Evolutionary conservation across 176 grass and related monocot genomes (phyloP).

Genomic region (Ampelocalamus luodianensis): DNA sequence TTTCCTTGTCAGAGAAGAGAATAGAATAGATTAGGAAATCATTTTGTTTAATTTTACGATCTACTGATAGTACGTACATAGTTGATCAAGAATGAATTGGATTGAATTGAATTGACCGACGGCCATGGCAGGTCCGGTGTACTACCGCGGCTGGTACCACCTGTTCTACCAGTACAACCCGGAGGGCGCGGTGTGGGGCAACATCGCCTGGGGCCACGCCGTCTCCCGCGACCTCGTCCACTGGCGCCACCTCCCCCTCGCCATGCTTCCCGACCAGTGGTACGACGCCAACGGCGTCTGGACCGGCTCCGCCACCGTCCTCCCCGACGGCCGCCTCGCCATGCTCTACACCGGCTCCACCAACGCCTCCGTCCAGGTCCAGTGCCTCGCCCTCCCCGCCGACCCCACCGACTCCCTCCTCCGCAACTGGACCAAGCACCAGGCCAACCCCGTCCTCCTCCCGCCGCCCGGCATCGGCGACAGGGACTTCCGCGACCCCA

Average conservation of each 20-base stretch:
- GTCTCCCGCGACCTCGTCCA: constrained; percentile 65
- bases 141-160: constrained; percentile 90
- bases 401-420: constrained; percentile 71
- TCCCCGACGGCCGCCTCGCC: constrained; percentile 59
- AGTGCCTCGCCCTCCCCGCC: constrained; percentile 71
- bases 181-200: constrained; percentile 76
- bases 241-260: constrained; percentile 81
- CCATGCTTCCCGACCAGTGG: constrained; percentile 83
- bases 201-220: constrained; percentile 88
- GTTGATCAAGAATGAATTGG: too few species aligned
- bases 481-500: constrained; percentile 85
- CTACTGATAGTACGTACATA: too few species aligned
- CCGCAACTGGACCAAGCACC: constrained; percentile 68
- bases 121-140: constrained; percentile 47
- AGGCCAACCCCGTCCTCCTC: constrained; percentile 64
- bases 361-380: constrained; percentile 68
- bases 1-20: too few species aligned
- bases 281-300: constrained; percentile 83
- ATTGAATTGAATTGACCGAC: too few species aligned
- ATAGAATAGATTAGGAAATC: too few species aligned
- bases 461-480: constrained; percentile 49
- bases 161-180: constrained; percentile 99
- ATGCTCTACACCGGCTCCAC: constrained; percentile 90
- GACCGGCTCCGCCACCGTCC: constrained; percentile 81
- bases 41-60: too few species aligned